Base-by-base conservation (phyloP, 2,329 filamentous ascomycete genomes). In the Pseudopyricularia cyperi region DNA sequence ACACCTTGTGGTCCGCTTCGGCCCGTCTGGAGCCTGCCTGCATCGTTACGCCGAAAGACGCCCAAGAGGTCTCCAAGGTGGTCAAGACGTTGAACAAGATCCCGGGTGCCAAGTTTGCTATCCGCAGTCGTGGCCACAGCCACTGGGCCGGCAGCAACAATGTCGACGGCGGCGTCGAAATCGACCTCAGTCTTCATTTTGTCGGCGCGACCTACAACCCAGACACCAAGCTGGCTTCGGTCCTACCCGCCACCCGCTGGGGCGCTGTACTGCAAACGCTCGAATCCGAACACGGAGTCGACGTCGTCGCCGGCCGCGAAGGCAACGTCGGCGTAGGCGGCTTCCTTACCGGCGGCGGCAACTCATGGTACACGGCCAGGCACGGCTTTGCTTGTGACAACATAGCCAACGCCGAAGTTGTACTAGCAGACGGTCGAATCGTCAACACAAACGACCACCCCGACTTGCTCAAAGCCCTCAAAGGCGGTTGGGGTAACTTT, bases 401-500 rank as follows among this genome's bases (percentile, higher is more conserved):
- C 42, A 60, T 71, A 6, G 46, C 57, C 34, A 65, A 62, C 52
- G 68, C 61, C 50, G 61, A 70, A 52, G 62, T 74, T 28, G 69
- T 74, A 7, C 64, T 71, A 1, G 65, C 65, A 2, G 58, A 63
- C 52, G 69, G 71, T 4, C 46, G 54, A 2, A 61, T 71, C 47
- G 58, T 71, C 14, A 65, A 65, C 46, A 54, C 53, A 2, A 50
- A 55, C 0, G 46, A 59, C 5, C 62, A 71, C 52, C n/a, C 58
- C 0, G 69, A 72, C 50, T 63, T 74, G 3, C 71, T 61, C 57
- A 63, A 61, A 54, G 70, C 69, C 1, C 60, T 72, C 2, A 66
- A 68, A 46, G 71, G 71, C 19, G 71, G 71, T 19, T 61, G 64
- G 22, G 65, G 61, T 55, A 73, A 72, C 56, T 69, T 69, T 46